Evolutionary conservation across 1,284 basidiomycete genomes (phyloP).

Genomic region (Fomitopsis palustris): DNA sequence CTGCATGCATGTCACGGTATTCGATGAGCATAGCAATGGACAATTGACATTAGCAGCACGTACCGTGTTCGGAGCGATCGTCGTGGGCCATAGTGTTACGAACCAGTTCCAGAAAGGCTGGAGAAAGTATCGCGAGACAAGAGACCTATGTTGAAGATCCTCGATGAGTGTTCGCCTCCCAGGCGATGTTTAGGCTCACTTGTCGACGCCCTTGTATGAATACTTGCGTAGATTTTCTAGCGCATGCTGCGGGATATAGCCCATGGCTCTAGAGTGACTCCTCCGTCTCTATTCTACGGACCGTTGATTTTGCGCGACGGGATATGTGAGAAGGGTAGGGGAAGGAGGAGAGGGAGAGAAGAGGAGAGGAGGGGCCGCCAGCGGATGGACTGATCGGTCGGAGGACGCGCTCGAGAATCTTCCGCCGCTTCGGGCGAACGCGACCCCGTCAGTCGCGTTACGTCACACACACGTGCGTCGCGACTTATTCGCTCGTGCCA

Average conservation of each 20-base stretch:
- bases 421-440: neutral
- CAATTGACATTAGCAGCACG: conserved; percentile 20
- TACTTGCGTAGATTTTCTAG: conserved; percentile 67
- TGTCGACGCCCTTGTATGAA: conserved; percentile 67
- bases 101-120: conserved; percentile 95
- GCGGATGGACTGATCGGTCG: neutral
- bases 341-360: neutral
- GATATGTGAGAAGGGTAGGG: conserved; percentile 7
- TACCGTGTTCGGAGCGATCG: conserved; percentile 90
- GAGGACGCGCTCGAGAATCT: neutral
- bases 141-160: conserved; percentile 45
- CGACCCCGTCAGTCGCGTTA: conserved; percentile 14
- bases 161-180: neutral
- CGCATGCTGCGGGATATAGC: conserved; percentile 52
- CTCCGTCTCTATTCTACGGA: neutral
- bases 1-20: conserved; percentile 36
- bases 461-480: conserved; percentile 24
- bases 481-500: neutral
- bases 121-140: conserved; percentile 78
- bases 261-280: conserved; percentile 33
- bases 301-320: neutral
- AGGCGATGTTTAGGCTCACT: conserved; percentile 39
- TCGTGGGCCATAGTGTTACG: conserved; percentile 86
- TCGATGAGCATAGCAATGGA: neutral
- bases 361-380: neutral